phyloP scores from a whole-genome alignment of 805 yeast species.

The Saccharomycopsis babjevae region DNA sequence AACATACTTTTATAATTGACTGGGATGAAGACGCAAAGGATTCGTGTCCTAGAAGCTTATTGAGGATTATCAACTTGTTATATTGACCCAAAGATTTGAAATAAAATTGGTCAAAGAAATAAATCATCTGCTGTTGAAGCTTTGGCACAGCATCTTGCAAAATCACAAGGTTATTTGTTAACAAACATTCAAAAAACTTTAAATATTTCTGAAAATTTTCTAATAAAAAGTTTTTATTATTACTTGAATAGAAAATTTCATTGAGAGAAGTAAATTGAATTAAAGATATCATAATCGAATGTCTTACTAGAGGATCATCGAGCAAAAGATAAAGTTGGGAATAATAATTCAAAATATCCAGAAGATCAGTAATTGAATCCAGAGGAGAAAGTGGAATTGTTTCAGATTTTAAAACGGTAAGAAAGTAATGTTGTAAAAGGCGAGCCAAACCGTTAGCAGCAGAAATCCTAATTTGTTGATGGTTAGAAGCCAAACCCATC shows the following conservation, averaged over 20 bases:
- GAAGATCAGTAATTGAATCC: slow-evolving; percentile 19
- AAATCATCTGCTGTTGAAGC: slow-evolving; percentile 18
- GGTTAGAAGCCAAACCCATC: slow-evolving; percentile 14
- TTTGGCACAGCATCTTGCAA: background rate
- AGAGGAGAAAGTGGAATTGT: background rate
- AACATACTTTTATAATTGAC: slow-evolving; percentile 11
- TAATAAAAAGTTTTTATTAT: slow-evolving; percentile 23
- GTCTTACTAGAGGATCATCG: slow-evolving; percentile 25
- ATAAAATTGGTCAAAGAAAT: slow-evolving; percentile 21
- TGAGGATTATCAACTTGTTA: slow-evolving; percentile 22
- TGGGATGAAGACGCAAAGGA: slow-evolving; percentile 18
- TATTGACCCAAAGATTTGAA: slow-evolving; percentile 27
- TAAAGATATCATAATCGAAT: slow-evolving; percentile 26
- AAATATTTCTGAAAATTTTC: slow-evolving; percentile 19
- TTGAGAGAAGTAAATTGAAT: slow-evolving; percentile 27
- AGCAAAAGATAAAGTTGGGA: slow-evolving; percentile 19
- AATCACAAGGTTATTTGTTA: background rate
- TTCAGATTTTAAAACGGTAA: background rate
- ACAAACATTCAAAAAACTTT: background rate
- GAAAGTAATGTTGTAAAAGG: slow-evolving; percentile 19
- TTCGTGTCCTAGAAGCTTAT: slow-evolving; percentile 15
- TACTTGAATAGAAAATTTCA: slow-evolving; percentile 13
- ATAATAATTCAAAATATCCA: slow-evolving; percentile 19
- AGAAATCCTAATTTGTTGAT: slow-evolving; percentile 19
- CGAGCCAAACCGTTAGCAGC: slow-evolving; percentile 30